A percentile compares a stretch with the other conserved stretches of the same genome.
These are phyloP conservation scores for Mediolabrus comicus DNA, from an alignment of 108 stramenopile genomes.

Conservation along the genomic window DNA sequence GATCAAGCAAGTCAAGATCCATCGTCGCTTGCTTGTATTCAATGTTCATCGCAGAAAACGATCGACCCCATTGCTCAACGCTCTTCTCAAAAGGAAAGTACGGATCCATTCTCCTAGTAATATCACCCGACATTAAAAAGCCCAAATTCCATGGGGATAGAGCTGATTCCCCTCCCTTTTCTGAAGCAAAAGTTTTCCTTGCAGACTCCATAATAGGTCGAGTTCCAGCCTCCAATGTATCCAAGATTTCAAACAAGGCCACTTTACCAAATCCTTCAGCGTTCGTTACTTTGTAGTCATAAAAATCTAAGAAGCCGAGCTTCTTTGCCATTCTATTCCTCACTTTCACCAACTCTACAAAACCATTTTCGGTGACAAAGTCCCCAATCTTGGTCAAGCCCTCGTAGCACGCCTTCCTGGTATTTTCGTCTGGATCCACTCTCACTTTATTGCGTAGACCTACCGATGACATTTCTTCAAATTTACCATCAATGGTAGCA, in stretches of 20 bases:
- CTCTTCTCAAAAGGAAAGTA: conserved; percentile 73
- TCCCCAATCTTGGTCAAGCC: conserved; percentile 67
- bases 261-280: conserved; percentile 73
- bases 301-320: conserved; percentile 61
- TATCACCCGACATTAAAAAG: conserved; percentile 65
- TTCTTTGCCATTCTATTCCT: conserved; percentile 60
- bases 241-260: conserved; percentile 67
- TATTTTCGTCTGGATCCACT: conserved; percentile 48
- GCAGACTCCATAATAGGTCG: conserved; percentile 58
- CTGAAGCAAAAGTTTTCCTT: conserved; percentile 44
- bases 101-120: conserved; percentile 69
- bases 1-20: conserved; percentile 68
- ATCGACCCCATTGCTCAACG: conserved; percentile 55
- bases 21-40: conserved; percentile 61
- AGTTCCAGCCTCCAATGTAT: conserved; percentile 61
- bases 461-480: conserved; percentile 57
- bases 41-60: conserved; percentile 67
- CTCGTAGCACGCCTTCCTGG: conserved; percentile 63
- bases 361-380: conserved; percentile 63
- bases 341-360: conserved; percentile 67
- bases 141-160: conserved; percentile 63
- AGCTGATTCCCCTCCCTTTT: conserved; percentile 49
- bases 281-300: conserved; percentile 73
- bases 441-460: conserved; percentile 58
- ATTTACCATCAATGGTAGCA: conserved; percentile 43